Base-by-base conservation (phyloP, 163 green algal species). In the Prototheca cutis region DNA sequence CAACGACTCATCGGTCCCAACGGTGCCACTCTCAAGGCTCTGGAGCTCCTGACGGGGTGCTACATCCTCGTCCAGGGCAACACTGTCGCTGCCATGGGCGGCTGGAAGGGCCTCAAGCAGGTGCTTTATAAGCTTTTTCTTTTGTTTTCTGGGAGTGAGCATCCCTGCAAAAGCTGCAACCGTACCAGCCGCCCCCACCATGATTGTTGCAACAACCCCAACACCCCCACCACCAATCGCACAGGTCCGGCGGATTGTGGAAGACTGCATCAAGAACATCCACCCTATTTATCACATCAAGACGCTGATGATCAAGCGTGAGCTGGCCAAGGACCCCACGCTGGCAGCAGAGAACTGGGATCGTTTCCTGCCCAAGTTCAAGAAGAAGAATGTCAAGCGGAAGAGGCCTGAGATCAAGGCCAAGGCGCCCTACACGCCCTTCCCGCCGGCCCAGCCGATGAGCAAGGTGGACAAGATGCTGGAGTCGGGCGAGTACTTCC, bases 251-350 rank as follows among this genome's bases (percentile, higher is more conserved):
- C 77, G 84, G 29, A 82, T 99, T 21, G 87, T 97, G 39, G 93
- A 99, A 80, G 93, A 99, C 65, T 96, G 87, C 80, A 95, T 99
- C 39, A 88, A 90, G 53, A 99, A 99, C 73, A 67, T 97, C 13
- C 93, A 99, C 77, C 93, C 93, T 40, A 98, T 99, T 64, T 99
- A 97, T 72, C 92, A 98, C 83, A 97, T 99, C 77, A 99, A 99
- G 73, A 80, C 85, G 47, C 79, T 98, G 18, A 99, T 99, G 93
- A 97, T 99, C 75, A 97, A 97, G 80, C 71, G 91, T 0, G 93
- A 99, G 76, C 82, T 99, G 48, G 90, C 87, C 21, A 99, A 99
- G 76, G 91, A 98, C 67, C 87, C 87, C 0, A 76, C 74, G 24
- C 71, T 99, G 40, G 77, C 77, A 0, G 65, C 82, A 2, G 87